phyloP scores from a whole-genome alignment of 768 basidiomycete species.

The Boletus vermiculosoides region DNA sequence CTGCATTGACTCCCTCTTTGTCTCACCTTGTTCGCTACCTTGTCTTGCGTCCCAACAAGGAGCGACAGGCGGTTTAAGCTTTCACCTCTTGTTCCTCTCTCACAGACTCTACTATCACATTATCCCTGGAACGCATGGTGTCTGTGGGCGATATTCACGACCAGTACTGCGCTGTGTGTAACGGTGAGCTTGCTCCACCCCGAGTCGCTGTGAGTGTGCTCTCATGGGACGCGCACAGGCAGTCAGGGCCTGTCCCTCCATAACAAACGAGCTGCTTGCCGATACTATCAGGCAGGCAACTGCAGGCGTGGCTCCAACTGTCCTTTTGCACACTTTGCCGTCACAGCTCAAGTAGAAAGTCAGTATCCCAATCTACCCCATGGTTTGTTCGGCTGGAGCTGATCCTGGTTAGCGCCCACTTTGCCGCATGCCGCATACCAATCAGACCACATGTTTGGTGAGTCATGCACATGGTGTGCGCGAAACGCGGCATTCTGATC shows the following conservation, averaged over 20 bases:
- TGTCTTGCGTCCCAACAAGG: conserved; percentile 37
- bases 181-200: conserved; percentile 16
- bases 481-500: conserved; percentile 1
- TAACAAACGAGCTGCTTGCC: conserved; percentile 19
- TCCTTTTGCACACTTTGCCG: conserved; percentile 23
- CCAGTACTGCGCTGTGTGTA: not conserved
- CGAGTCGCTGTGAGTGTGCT: not conserved
- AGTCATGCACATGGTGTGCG: conserved; percentile 3
- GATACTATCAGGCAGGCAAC: conserved; percentile 26
- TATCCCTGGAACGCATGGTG: conserved; percentile 8
- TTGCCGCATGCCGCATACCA: conserved; percentile 13
- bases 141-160: conserved; percentile 16
- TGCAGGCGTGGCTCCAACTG: conserved; percentile 31
- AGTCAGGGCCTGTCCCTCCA: conserved; percentile 1
- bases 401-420: conserved; percentile 11
- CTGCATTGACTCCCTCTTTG: conserved; percentile 14
- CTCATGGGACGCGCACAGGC: conserved; percentile 12
- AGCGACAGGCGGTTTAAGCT: conserved; percentile 15
- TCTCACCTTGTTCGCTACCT: conserved; percentile 33
- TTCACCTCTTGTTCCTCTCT: not conserved
- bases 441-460: conserved; percentile 19
- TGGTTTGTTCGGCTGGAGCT: conserved; percentile 3
- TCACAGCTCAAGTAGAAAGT: conserved; percentile 17
- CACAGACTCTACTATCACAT: not conserved
- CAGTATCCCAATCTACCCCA: conserved; percentile 1